These are phyloP conservation scores for Neurospora sp. DNA, from an alignment of 495 filamentous ascomycete genomes.

Conservation along the genomic window DNA sequence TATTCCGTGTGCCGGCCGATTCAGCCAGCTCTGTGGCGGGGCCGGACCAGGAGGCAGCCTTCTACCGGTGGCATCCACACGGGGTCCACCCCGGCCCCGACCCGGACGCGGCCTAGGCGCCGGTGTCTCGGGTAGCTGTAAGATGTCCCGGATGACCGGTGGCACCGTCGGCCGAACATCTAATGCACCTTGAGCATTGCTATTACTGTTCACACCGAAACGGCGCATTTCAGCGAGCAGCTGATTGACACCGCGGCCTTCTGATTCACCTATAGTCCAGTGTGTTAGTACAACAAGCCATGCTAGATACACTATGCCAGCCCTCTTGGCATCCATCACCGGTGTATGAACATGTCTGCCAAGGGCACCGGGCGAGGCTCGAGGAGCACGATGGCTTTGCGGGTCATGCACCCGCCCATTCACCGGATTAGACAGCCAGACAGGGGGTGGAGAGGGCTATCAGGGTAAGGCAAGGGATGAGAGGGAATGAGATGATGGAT, in stretches of 20 bases:
- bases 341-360: not conserved
- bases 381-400: not conserved
- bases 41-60: conserved; percentile 56
- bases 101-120: conserved; percentile 51
- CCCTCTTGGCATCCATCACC: not conserved
- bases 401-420: not conserved
- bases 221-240: conserved; percentile 40
- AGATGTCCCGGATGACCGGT: conserved; percentile 44
- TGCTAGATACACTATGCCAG: not conserved
- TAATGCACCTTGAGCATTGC: conserved; percentile 7
- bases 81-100: conserved; percentile 8
- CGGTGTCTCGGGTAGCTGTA: conserved; percentile 63
- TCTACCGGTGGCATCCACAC: conserved; percentile 31
- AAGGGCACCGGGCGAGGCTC: not conserved
- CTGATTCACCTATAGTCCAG: conserved; percentile 6
- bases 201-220: conserved; percentile 12
- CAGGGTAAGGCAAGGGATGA: not conserved
- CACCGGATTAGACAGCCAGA: not conserved
- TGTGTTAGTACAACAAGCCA: not conserved
- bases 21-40: conserved; percentile 62
- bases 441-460: not conserved
- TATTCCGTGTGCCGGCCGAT: not conserved
- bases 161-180: conserved; percentile 32
- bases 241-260: conserved; percentile 37
- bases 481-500: not conserved